A percentile compares a stretch with the other conserved stretches of the same genome.
Conservation (phyloP, 139 green algal genomes). For the Tetraselmis chui region DNA sequence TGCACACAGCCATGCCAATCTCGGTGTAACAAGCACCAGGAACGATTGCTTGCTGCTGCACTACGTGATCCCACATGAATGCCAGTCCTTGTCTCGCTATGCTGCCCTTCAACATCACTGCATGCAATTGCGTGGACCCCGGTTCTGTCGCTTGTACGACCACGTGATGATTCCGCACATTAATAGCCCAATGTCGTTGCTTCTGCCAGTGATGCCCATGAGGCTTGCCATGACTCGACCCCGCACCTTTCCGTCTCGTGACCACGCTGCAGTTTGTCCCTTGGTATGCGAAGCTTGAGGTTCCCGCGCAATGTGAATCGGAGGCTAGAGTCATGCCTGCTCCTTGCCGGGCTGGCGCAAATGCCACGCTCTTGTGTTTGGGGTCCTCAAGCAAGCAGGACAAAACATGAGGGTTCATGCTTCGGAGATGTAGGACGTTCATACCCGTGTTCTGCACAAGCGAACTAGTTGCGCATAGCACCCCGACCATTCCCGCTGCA, state of each 20-base stretch:
- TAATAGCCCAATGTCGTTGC: not conserved
- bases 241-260: not conserved
- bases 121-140: too few relatives aligned
- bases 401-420: slow-evolving; percentile 46
- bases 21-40: slow-evolving; percentile 9
- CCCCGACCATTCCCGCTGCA: slow-evolving; percentile 40
- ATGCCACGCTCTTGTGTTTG: too few relatives aligned
- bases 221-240: not conserved
- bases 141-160: too few relatives aligned
- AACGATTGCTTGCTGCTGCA: slow-evolving; percentile 10
- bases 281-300: not conserved
- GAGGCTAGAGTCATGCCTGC: not conserved
- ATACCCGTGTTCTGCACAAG: not conserved
- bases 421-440: slow-evolving; percentile 39
- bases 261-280: not conserved
- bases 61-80: slow-evolving; percentile 63
- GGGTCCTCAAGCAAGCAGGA: not conserved
- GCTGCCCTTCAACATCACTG: not conserved
- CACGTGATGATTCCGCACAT: not conserved
- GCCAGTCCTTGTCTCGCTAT: slow-evolving; percentile 7
- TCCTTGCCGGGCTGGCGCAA: not conserved
- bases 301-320: not conserved
- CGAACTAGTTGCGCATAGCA: slow-evolving; percentile 28
- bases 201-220: not conserved
- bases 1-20: not conserved